A percentile compares a stretch with the other conserved stretches of the same genome.
phyloP scores from a whole-genome alignment of 2,329 filamentous ascomycete genomes.

The Helotiales sp. region DNA sequence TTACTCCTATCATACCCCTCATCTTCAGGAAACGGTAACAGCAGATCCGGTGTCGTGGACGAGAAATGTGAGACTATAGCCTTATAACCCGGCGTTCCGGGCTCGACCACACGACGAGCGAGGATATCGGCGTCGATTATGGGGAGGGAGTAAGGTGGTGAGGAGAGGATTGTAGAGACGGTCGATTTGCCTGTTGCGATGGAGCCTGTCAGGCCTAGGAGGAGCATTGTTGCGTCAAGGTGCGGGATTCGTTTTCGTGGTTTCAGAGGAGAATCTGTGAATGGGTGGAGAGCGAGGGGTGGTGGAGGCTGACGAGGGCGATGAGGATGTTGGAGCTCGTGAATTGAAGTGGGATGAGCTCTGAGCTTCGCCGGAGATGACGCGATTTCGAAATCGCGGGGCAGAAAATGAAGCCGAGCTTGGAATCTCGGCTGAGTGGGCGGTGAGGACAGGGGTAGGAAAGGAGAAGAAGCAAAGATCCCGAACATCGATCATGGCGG shows the following conservation, averaged over 20 bases:
- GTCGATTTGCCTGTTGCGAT: slow-evolving; percentile 99
- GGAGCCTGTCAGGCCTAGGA: slow-evolving; percentile 93
- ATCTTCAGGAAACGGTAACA: slow-evolving; percentile 59
- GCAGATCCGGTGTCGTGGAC: slow-evolving; percentile 80
- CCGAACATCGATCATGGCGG: too few relatives aligned
- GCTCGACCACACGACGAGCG: slow-evolving; percentile 91
- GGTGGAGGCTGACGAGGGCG: background rate
- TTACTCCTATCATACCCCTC: slow-evolving; percentile 56
- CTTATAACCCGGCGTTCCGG: slow-evolving; percentile 80
- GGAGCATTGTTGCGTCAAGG: slow-evolving; percentile 70
- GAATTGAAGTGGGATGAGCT: background rate
- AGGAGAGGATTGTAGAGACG: slow-evolving; percentile 79
- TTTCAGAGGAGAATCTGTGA: background rate
- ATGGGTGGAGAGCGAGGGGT: background rate
- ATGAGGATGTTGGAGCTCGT: background rate
- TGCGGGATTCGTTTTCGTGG: too few relatives aligned
- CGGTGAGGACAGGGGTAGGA: background rate
- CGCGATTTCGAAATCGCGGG: slow-evolving; percentile 4
- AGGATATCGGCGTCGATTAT: slow-evolving; percentile 93
- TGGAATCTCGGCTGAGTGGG: background rate
- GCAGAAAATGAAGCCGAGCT: slow-evolving; percentile 6
- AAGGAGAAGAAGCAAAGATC: background rate
- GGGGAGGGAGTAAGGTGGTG: slow-evolving; percentile 80
- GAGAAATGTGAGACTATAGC: slow-evolving; percentile 82
- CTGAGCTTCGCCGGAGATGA: too few relatives aligned